Evolutionary conservation across 2,329 filamentous ascomycete genomes (phyloP), one percentile per base, ranked within the genome.

Genomic region (Calonectria leucothoes): DNA sequence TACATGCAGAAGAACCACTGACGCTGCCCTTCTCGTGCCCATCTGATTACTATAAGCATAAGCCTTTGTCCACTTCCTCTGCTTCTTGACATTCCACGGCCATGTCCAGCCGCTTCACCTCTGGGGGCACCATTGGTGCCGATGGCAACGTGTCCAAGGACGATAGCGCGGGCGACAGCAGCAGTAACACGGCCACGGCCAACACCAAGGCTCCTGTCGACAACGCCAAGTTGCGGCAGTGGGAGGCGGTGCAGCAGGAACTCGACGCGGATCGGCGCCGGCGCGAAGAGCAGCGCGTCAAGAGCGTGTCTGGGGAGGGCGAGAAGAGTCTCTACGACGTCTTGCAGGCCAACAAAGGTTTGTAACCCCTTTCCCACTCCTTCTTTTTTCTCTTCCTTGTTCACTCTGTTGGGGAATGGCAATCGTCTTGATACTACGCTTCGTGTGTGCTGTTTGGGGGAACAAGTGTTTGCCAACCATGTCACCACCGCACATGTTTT

Each of bases 271-370:
- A 92, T 75, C 87, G 91, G 48, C 85, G 84, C 75, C 85, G 86
- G 71, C 89, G 91, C 72, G 88, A 89, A 35, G 89, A 90, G 69
- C 84, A 88, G 73, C 85, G 87, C 71, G 83, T 85, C 17, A 81
- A 82, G 74, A 84, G 83, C 42, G 86, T 85, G 2, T 82, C 85
- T 25, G 85, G 84, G 59, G 82, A 83, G 39, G 90, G 76, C 6
- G 78, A 93, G 77, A 92, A 89, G 84, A 92, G 89, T 66, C 87
- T 97, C 33, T 97, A 89, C 82, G 94, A 96, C 52, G 89, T 94
- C 2, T 84, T 97, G 66, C 93, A 96, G 84, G 94, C 93, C 52
- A 97, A 97, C 84, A 96, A 96, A 91, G 93, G 92, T 93, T 70
- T n/a, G 68, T 67, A 69, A 10, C 15, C n/a, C n/a, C 31, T 14